A percentile compares a stretch with the other conserved stretches of the same genome.
phyloP scores from a whole-genome alignment of 257 asterid genomes.

The Henckelia pumila region DNA sequence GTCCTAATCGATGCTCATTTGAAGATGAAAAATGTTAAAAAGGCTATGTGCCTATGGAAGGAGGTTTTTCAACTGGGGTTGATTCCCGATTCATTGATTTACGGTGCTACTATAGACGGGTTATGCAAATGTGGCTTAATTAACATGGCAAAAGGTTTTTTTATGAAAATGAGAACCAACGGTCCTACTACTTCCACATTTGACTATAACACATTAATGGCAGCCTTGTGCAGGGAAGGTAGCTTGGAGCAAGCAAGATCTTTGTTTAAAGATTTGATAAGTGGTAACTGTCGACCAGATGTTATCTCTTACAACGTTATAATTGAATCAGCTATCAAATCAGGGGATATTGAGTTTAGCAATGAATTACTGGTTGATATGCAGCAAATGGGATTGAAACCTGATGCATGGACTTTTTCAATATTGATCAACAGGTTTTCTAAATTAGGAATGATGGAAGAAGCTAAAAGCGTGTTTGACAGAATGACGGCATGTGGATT shows the following conservation, averaged over 20 bases:
- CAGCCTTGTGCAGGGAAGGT: constrained; percentile 58
- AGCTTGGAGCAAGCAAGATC: constrained; percentile 61
- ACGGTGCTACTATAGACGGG: constrained; percentile 49
- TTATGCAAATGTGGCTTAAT: constrained; percentile 47
- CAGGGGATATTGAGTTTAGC: constrained; percentile 52
- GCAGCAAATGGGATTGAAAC: constrained; percentile 47
- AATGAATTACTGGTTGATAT: constrained; percentile 50
- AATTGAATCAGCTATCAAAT: constrained; percentile 43
- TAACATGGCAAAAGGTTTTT: constrained; percentile 69
- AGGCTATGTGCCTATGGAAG: constrained; percentile 54
- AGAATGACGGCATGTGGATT: constrained; percentile 58
- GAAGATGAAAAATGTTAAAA: constrained; percentile 42
- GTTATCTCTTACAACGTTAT: constrained; percentile 59
- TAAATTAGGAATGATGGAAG: constrained; percentile 51
- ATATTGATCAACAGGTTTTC: constrained; percentile 55
- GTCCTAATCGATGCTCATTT: constrained; percentile 58
- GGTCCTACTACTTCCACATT: constrained; percentile 47
- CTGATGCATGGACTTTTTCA: constrained; percentile 53
- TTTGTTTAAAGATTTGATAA: constrained; percentile 52
- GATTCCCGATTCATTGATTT: constrained; percentile 43
- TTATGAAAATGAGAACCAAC: constrained; percentile 39
- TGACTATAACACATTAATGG: constrained; percentile 61
- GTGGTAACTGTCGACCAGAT: constrained; percentile 43
- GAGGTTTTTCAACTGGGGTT: constrained; percentile 40
- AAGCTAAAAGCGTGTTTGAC: constrained; percentile 54